Evolutionary conservation across 192 early-diverging fungal genomes (phyloP).

Genomic region (Diversispora epigaea): DNA sequence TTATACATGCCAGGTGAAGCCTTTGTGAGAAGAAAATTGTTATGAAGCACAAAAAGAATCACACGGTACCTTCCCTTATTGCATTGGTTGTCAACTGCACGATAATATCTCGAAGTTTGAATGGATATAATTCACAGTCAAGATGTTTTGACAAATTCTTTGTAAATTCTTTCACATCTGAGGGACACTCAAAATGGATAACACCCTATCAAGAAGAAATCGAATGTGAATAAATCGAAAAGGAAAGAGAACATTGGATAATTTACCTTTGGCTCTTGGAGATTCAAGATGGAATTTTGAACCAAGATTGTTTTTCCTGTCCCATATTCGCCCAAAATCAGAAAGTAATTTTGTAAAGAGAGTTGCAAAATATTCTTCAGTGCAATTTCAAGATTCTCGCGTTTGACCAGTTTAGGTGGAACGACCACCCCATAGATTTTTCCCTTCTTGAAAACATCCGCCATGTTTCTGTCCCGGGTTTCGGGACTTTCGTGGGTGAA

Average conservation of each 20-base stretch:
- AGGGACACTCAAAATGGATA: constrained; percentile 23
- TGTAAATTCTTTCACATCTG: constrained; percentile 16
- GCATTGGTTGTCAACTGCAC: constrained; percentile 1
- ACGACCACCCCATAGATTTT: not conserved
- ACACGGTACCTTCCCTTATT: not conserved
- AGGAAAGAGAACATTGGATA: constrained; percentile 23
- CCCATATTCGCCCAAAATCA: constrained; percentile 23
- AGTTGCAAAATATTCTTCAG: constrained; percentile 9
- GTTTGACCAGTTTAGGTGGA: not conserved
- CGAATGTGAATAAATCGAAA: constrained; percentile 22
- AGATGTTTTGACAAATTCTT: constrained; percentile 7
- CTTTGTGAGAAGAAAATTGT: constrained; percentile 2
- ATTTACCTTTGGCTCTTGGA: constrained; percentile 33
- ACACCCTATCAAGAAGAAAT: constrained; percentile 31
- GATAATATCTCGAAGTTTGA: constrained; percentile 15
- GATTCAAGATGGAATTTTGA: too few species aligned
- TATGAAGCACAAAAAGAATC: not conserved
- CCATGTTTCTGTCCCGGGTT: not conserved
- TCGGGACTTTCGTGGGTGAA: constrained; percentile 13
- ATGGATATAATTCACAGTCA: constrained; percentile 24
- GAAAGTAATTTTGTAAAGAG: constrained; percentile 13
- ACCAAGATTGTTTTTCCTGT: constrained; percentile 32
- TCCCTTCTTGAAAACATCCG: constrained; percentile 13
- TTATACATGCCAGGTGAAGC: constrained; percentile 11
- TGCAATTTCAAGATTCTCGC: not conserved